A percentile compares a stretch with the other conserved stretches of the same genome.
phyloP scores from a whole-genome alignment of 805 yeast species.

The Candida maesae region DNA sequence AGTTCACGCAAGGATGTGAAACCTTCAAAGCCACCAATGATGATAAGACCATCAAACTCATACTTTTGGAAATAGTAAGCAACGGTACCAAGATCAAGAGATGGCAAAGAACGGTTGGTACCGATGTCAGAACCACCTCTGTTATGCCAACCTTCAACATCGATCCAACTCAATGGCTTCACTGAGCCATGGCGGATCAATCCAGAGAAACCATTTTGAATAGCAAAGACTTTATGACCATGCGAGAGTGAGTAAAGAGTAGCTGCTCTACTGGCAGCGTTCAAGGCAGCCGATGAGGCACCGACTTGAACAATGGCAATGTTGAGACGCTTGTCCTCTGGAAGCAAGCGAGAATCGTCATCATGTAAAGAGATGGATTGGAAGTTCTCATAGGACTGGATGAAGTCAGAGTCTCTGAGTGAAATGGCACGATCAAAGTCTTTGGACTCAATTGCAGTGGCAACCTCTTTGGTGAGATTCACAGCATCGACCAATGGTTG shows the following conservation, averaged over 20 bases:
- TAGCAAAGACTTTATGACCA: conserved; percentile 89
- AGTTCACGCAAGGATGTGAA: conserved; percentile 79
- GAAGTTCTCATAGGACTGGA: conserved; percentile 72
- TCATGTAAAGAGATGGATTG: conserved; percentile 65
- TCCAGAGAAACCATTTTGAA: conserved; percentile 92
- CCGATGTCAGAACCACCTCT: conserved; percentile 97
- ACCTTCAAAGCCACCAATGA: conserved; percentile 98
- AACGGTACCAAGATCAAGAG: conserved; percentile 73
- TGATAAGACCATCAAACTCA: conserved; percentile 80
- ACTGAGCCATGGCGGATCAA: conserved; percentile 86
- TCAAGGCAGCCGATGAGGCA: conserved; percentile 97
- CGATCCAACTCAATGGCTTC: conserved; percentile 70
- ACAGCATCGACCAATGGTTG: conserved; percentile 90
- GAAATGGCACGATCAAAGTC: conserved; percentile 86
- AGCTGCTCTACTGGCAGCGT: conserved; percentile 73
- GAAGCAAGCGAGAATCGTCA: conserved; percentile 58
- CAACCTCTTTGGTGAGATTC: conserved; percentile 80
- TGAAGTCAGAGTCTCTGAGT: conserved; percentile 83
- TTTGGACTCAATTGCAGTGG: conserved; percentile 72
- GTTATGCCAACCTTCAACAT: conserved; percentile 84
- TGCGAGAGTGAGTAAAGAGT: conserved; percentile 72
- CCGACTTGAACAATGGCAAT: conserved; percentile 91
- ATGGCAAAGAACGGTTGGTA: conserved; percentile 59
- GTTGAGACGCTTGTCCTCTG: conserved; percentile 57
- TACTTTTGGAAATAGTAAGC: conserved; percentile 92